A percentile compares a stretch with the other conserved stretches of the same genome.
phyloP scores from a whole-genome alignment of 2,329 filamentous ascomycete species.

The Volutella citrinella region DNA sequence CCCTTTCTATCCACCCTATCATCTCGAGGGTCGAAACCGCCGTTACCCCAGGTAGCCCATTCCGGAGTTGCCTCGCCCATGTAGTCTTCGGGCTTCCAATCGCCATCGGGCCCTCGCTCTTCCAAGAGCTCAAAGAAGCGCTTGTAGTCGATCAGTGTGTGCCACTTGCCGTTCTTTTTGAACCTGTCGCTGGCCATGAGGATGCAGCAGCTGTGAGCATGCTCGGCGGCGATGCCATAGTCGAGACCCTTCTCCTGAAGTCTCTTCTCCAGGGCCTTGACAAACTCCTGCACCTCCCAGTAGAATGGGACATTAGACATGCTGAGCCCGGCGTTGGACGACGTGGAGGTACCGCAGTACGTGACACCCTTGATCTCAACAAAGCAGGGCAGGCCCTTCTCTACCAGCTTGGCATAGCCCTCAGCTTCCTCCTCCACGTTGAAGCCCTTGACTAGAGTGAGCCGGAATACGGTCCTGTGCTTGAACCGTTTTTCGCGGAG shows the following conservation, averaged over 20 bases:
- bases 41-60: constrained; percentile 93
- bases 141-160: constrained; percentile 87
- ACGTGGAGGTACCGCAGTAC: constrained; percentile 88
- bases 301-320: constrained; percentile 99
- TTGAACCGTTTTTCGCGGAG: constrained; percentile 76
- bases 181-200: constrained; percentile 83
- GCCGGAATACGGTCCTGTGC: constrained; percentile 89
- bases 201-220: constrained; percentile 92
- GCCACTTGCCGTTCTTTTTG: constrained; percentile 74
- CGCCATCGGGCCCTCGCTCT: constrained; percentile 58
- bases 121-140: constrained; percentile 84
- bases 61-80: constrained; percentile 81
- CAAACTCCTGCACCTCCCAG: constrained; percentile 82
- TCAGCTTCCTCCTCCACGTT: constrained; percentile 91
- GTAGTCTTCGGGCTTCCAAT: constrained; percentile 88
- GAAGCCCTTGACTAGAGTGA: constrained; percentile 96
- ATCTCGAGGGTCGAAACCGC: constrained; percentile 90
- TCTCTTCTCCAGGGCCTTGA: constrained; percentile 68
- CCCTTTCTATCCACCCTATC: constrained; percentile 85
- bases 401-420: constrained; percentile 87
- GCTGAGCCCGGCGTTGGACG: constrained; percentile 79
- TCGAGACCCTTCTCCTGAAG: constrained; percentile 67
- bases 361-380: constrained; percentile 96
- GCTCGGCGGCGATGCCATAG: constrained; percentile 92
- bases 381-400: constrained; percentile 83